Conservation (phyloP, 208 protist species). For the Trypanosoma platydactyli region DNA sequence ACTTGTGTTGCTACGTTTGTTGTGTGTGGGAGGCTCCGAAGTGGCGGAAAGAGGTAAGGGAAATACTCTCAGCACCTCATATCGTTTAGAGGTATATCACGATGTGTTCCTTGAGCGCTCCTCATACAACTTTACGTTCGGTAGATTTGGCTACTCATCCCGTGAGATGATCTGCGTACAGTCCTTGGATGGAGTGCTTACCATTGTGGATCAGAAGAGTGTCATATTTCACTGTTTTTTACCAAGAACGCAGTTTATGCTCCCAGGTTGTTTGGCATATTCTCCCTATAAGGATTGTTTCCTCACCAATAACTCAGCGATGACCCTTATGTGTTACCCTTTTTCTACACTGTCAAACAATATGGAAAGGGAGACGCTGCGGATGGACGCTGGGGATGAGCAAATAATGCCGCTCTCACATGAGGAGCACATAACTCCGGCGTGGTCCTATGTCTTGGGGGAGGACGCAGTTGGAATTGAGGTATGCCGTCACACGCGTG, state of each 20-base stretch:
- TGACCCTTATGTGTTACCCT: conserved; percentile 82
- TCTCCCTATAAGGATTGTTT: conserved; percentile 49
- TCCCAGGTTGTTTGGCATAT: conserved; percentile 79
- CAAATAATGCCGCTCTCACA: conserved; percentile 5
- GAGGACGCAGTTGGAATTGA: conserved; percentile 85
- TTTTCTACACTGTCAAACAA: conserved; percentile 58
- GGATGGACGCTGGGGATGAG: conserved; percentile 17
- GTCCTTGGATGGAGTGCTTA: conserved; percentile 89
- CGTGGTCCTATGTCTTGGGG: conserved; percentile 81
- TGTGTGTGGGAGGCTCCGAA: conserved; percentile 17
- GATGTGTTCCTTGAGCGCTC: conserved; percentile 55
- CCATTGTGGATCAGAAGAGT: conserved; percentile 84
- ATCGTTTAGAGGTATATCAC: conserved; percentile 51
- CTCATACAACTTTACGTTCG: conserved; percentile 82
- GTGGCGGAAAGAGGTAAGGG: not conserved
- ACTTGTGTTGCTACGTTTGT: conserved; percentile 63
- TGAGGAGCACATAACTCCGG: conserved; percentile 17
- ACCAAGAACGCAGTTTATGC: conserved; percentile 70
- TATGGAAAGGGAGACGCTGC: not conserved
- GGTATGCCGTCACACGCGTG: conserved; percentile 58
- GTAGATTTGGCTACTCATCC: conserved; percentile 66
- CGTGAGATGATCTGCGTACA: conserved; percentile 91
- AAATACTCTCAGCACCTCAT: conserved; percentile 28
- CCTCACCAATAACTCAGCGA: conserved; percentile 77
- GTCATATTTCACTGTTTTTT: conserved; percentile 74